phyloP scores from a whole-genome alignment of 345 rosid genomes.

The Camelina laxa region DNA sequence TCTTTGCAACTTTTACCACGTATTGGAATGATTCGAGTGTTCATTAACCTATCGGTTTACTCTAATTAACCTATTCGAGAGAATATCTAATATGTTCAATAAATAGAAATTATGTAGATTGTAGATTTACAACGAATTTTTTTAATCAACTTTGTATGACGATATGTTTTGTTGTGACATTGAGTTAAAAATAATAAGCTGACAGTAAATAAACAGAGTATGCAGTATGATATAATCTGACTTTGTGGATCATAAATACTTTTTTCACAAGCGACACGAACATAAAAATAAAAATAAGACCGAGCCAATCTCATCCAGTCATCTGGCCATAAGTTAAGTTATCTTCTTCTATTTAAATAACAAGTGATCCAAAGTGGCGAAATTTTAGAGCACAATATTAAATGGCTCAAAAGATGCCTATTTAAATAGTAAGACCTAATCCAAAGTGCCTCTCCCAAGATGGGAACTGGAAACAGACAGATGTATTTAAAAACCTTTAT shows the following conservation, averaged over 20 bases:
- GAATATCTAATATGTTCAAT: not conserved
- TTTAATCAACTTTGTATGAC: not conserved
- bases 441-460: not conserved
- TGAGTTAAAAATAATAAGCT: not conserved
- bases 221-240: not conserved
- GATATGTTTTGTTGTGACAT: not conserved
- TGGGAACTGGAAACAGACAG: not conserved
- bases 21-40: not conserved
- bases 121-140: too few relatives aligned
- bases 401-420: not conserved
- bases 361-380: not conserved
- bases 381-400: not conserved
- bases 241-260: not conserved
- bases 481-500: not conserved
- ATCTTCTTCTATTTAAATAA: not conserved
- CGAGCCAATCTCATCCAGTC: not conserved
- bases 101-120: not conserved
- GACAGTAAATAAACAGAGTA: not conserved
- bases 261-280: not conserved
- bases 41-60: not conserved
- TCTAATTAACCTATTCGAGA: not conserved
- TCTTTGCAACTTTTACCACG: conserved; percentile 1
- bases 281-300: not conserved
- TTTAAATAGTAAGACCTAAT: too few relatives aligned
- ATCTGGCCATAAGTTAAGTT: not conserved